Evolutionary conservation across 192 early-diverging fungal genomes (phyloP).

Genomic region (Mortierella hygrophila): DNA sequence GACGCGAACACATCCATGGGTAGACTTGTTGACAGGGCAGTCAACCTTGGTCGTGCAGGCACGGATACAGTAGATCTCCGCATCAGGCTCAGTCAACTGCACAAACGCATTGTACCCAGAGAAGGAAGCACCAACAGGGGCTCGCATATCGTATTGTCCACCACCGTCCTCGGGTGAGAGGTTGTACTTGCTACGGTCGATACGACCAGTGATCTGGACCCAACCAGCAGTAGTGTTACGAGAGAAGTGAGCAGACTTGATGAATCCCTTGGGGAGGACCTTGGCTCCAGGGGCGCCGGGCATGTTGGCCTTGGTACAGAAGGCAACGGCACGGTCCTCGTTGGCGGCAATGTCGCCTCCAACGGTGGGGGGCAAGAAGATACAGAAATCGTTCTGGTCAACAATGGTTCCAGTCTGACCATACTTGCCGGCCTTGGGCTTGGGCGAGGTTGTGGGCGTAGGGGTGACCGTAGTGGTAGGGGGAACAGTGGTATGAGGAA

Average conservation of each 20-base stretch:
- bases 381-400: conserved; percentile 53
- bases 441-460: not conserved
- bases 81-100: conserved; percentile 64
- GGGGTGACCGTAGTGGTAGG: not conserved
- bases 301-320: conserved; percentile 55
- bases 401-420: conserved; percentile 38
- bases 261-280: conserved; percentile 55
- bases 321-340: conserved; percentile 58
- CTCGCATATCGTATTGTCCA: conserved; percentile 64
- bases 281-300: conserved; percentile 53
- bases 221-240: conserved; percentile 29
- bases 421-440: conserved; percentile 8
- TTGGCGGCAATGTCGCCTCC: conserved; percentile 56
- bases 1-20: conserved; percentile 36
- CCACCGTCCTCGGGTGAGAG: conserved; percentile 58
- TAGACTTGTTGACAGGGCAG: conserved; percentile 52
- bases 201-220: conserved; percentile 67
- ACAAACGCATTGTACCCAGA: conserved; percentile 64
- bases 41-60: conserved; percentile 50
- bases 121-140: conserved; percentile 60
- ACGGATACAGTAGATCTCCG: conserved; percentile 64
- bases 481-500: not conserved
- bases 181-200: conserved; percentile 54
- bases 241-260: conserved; percentile 56
- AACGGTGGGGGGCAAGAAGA: conserved; percentile 63